These are phyloP conservation scores for Angophora floribunda DNA, from an alignment of 345 rosid species.

Conservation along the genomic window DNA sequence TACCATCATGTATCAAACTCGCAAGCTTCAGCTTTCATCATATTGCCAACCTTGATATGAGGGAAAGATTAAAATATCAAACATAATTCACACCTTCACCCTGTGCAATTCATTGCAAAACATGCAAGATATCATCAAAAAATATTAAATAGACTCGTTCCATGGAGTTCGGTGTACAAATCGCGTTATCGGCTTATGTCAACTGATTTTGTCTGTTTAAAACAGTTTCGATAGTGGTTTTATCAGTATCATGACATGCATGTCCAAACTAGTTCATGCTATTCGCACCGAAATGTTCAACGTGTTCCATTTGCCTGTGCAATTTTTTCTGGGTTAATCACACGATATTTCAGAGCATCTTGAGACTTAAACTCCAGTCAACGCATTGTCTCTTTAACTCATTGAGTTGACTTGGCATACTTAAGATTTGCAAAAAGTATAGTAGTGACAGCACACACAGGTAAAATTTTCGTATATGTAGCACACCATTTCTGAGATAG, in stretches of 20 bases:
- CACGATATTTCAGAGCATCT: neutral
- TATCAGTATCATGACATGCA: neutral
- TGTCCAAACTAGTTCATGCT: no score
- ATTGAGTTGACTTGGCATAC: neutral
- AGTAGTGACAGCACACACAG: neutral
- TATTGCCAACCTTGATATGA: neutral
- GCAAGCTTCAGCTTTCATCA: neutral
- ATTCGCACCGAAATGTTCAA: neutral
- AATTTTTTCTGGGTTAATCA: neutral
- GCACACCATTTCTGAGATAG: neutral
- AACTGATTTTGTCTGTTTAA: neutral
- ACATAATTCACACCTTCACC: neutral
- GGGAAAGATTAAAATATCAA: neutral
- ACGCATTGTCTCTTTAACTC: neutral
- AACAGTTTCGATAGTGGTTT: accelerated
- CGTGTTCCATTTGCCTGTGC: neutral
- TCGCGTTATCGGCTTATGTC: neutral
- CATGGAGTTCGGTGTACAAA: neutral
- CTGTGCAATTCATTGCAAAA: neutral
- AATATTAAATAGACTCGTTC: neutral
- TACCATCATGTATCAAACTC: neutral
- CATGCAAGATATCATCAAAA: neutral
- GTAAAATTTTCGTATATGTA: neutral
- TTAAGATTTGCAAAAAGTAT: neutral
- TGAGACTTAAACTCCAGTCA: neutral